phyloP scores from a whole-genome alignment of 345 rosid genomes.

The Arabidopsis arenosa region DNA sequence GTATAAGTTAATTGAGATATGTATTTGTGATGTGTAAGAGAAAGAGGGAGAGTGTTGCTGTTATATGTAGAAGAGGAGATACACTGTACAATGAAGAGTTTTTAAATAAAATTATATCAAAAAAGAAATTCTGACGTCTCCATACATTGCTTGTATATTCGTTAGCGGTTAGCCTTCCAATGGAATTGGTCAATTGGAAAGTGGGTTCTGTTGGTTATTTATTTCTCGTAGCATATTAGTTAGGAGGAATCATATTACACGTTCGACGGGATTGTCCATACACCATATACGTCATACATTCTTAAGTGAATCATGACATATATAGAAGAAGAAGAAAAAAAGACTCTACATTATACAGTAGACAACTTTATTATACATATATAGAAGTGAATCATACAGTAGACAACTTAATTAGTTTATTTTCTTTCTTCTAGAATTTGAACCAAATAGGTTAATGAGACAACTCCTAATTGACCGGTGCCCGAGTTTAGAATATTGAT shows the following conservation, averaged over 20 bases:
- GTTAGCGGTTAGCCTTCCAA: slow-evolving; percentile 32
- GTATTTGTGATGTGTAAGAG: slow-evolving; percentile 3
- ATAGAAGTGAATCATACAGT: too few relatives aligned
- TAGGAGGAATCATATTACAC: slow-evolving; percentile 23
- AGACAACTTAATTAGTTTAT: too few relatives aligned
- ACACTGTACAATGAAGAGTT: slow-evolving; percentile 11
- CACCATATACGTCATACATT: slow-evolving; percentile 28
- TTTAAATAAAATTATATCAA: not conserved
- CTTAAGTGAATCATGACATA: slow-evolving; percentile 28
- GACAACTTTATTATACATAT: not conserved
- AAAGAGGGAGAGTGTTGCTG: slow-evolving; percentile 5
- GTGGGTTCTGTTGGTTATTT: not conserved
- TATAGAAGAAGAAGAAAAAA: too few relatives aligned
- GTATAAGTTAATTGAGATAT: not conserved
- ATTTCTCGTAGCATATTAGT: slow-evolving; percentile 23
- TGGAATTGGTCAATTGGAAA: slow-evolving; percentile 25
- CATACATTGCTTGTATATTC: slow-evolving; percentile 20
- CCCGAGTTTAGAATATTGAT: not conserved
- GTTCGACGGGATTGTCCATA: slow-evolving; percentile 4
- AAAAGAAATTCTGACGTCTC: not conserved
- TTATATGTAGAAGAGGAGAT: slow-evolving; percentile 22
- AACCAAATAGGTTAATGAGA: not conserved
- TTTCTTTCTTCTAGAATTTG: not conserved
- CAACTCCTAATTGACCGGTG: not conserved
- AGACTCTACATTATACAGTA: not conserved